Evolutionary conservation across 129 eudicot genomes (phyloP).

Genomic region (Calendula officinalis): DNA sequence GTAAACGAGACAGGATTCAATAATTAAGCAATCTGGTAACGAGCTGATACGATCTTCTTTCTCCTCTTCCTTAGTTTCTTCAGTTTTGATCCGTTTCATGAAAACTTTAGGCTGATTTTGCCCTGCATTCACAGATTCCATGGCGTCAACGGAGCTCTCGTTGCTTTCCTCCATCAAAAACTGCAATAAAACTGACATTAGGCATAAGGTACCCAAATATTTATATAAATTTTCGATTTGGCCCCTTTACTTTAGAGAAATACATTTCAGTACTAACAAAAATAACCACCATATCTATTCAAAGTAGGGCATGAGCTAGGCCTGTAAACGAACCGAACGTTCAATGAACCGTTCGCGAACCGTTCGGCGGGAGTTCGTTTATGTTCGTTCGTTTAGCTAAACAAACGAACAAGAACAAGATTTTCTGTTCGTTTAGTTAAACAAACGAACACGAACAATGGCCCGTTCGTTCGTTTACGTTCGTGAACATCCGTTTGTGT

Average conservation of each 20-base stretch:
- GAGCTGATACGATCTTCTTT: constrained; percentile 24
- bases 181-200: neutral
- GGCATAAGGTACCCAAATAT: neutral
- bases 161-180: neutral
- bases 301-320: neutral
- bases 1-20: constrained; percentile 27
- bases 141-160: constrained; percentile 2
- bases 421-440: too few species aligned
- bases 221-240: neutral
- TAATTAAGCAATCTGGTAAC: constrained; percentile 16
- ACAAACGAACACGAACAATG: too few species aligned
- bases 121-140: constrained; percentile 9
- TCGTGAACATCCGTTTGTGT: too few species aligned
- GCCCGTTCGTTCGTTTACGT: too few species aligned
- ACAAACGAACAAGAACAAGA: too few species aligned
- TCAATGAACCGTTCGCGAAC: too few species aligned
- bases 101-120: constrained; percentile 10
- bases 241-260: neutral
- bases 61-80: neutral
- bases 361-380: too few species aligned
- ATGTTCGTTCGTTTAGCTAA: too few species aligned
- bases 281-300: neutral
- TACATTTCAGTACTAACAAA: neutral
- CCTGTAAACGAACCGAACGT: too few species aligned
- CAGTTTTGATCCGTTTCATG: constrained; percentile 13